Evolutionary conservation across 2,329 filamentous ascomycete species (phyloP), one percentile per base, ranked within the genome.

Genomic region (Fusarium bulbicola): DNA sequence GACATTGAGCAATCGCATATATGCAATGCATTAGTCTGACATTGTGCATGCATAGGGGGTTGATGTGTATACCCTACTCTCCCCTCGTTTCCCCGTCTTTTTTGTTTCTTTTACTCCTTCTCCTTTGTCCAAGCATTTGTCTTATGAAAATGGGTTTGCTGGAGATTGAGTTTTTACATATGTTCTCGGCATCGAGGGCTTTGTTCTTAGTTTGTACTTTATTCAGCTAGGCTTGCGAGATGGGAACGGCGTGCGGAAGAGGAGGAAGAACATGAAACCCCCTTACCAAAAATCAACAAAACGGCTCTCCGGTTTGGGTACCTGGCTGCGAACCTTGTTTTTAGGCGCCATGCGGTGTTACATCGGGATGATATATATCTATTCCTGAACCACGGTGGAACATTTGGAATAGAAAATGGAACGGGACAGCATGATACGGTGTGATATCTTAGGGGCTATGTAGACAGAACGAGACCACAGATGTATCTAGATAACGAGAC

Each of bases 291-390:
- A 47, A 40, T 40, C 12, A 34, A 60, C 26, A 39, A 37, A 14
- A 36, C 47, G 66, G 28, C 45, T 40, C 43, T 62, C 39, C 60
- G 49, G 56, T 71, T 70, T 54, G 63, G 71, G 74, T 74, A 47
- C 72, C 46, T 77, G 74, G 65, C 72, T 60, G 52, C 49, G 61
- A 74, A 75, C 65, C 62, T 76, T 67, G 52, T 39, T 61, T 63
- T 72, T 34, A 52, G 58, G 64, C 63, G 68, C 43, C 59, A 76
- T 76, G 76, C 53, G 62, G 74, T 77, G 73, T 76, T 70, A 77
- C 73, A 42, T 76, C 73, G 74, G 76, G 57, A 73, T 42, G 62
- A 64, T 63, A 63, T 53, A 46, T 68, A 52, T 57, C n/a, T 63
- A 59, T 52, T 63, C 50, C 47, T 62, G 54, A 43, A 24, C 34